phyloP scores from a whole-genome alignment of 768 basidiomycete species.

The Rubroboletus satanas region DNA sequence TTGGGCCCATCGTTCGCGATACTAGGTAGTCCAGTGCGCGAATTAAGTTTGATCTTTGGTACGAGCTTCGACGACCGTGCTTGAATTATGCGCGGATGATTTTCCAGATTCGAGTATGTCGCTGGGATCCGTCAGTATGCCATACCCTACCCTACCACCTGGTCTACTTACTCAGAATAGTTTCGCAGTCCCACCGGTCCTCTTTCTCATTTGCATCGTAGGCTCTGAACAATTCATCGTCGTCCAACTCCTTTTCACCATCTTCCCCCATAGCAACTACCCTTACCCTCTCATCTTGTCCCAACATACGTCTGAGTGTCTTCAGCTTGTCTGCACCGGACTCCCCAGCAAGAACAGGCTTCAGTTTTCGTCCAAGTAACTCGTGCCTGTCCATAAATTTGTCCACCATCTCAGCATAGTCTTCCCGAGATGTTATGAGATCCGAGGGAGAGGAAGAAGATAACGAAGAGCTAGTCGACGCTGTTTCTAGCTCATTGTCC shows the following conservation, averaged over 20 bases:
- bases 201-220: conserved; percentile 47
- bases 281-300: conserved; percentile 59
- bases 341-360: conserved; percentile 67
- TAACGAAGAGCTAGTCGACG: conserved; percentile 34
- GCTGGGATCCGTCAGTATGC: conserved; percentile 44
- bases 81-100: conserved; percentile 87
- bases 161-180: conserved; percentile 73
- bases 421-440: conserved; percentile 76
- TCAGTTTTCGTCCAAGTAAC: conserved; percentile 82
- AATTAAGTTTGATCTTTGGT: conserved; percentile 67
- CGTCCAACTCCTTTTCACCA: conserved; percentile 45
- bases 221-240: conserved; percentile 39
- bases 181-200: conserved; percentile 94
- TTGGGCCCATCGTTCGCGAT: conserved; percentile 33
- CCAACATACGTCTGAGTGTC: conserved; percentile 72
- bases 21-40: conserved; percentile 72
- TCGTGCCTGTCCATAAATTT: conserved; percentile 93
- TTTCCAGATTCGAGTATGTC: conserved; percentile 96
- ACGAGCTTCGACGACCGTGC: conserved; percentile 52
- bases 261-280: conserved; percentile 41
- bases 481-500: conserved; percentile 44
- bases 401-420: conserved; percentile 88
- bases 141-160: not conserved
- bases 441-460: conserved; percentile 65
- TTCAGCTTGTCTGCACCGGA: conserved; percentile 76